Base-by-base conservation (phyloP, 805 yeast genomes). In the Saccharomycopsis guyanensis region DNA sequence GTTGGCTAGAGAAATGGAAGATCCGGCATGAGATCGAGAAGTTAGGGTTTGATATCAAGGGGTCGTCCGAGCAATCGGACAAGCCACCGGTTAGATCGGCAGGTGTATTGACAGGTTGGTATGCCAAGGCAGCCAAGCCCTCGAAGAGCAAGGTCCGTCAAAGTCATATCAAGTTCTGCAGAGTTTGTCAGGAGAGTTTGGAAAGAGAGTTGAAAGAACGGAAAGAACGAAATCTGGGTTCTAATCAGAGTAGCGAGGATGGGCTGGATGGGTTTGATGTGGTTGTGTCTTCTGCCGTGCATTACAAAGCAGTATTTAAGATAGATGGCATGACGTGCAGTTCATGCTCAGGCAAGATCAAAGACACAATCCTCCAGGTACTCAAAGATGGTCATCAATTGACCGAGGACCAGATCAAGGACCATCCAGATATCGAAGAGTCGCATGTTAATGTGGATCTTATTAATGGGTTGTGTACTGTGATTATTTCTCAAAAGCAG, bases 301-400 rank as follows among this genome's bases (percentile, higher is more conserved):
- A 64, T 38, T 72, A 61, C 50, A 58, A 76, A 40, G 86, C 82
- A 0, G 71, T 75, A 1, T 71, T 75, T 45, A 64, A 79, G 5
- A 66, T 82, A 42, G 71, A 71, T 8, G 87, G 86, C 2, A 80
- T 82, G 87, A 74, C 85, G 2, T 80, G 87, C 56, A 76, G 82
- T 3, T 64, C 81, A 3, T 80, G 87, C 57, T 60, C 75, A 5
- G 64, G 71, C 2, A 59, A 76, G 1, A 70, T 82, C 23, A 67
- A 73, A 1, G 61, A 62, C 15, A 72, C 76, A 0, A 62, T 74
- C 3, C 53, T 53, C 6, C 57, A 54, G 2, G 57, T 62, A 12
- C 16, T 25, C n/a, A n/a, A n/a, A n/a, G n/a, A n/a, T n/a, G n/a
- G n/a, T 31, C 41, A n/a, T n/a, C n/a, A n/a, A n/a, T n/a, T n/a